Percentiles rank a stretch among this genome's conserved stretches.
phyloP scores from a whole-genome alignment of 1,139 yeast genomes.

The Yamadazyma aaseri region DNA sequence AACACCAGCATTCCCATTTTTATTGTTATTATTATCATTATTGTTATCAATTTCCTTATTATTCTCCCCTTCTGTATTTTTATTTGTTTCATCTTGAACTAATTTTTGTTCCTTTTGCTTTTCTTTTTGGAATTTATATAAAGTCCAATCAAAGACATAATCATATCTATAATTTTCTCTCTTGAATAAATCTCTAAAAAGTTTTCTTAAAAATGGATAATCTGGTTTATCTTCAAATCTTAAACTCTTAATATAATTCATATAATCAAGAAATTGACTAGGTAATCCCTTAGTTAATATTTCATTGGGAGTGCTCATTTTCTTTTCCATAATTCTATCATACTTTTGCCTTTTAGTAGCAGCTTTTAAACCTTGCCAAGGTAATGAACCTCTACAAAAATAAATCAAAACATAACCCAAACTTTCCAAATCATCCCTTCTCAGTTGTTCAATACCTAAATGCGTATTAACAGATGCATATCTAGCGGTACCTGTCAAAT shows the following conservation, averaged over 20 bases:
- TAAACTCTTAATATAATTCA: slow-evolving; percentile 85
- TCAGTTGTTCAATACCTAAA: slow-evolving; percentile 92
- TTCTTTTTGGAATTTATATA: slow-evolving; percentile 71
- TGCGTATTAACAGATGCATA: slow-evolving; percentile 96
- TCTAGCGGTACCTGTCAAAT: slow-evolving; percentile 95
- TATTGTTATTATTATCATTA: slow-evolving; percentile 2
- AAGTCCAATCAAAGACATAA: slow-evolving; percentile 96
- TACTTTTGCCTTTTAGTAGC: slow-evolving; percentile 96
- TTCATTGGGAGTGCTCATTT: slow-evolving; percentile 89
- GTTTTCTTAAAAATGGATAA: slow-evolving; percentile 82
- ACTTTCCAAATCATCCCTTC: slow-evolving; percentile 95
- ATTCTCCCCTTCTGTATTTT: slow-evolving; percentile 1
- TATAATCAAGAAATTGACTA: slow-evolving; percentile 80
- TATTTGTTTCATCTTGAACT: slow-evolving; percentile 14
- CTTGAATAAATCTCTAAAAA: slow-evolving; percentile 85
- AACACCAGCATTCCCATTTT: background rate
- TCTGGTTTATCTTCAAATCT: slow-evolving; percentile 97
- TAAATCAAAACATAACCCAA: slow-evolving; percentile 93
- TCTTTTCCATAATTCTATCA: slow-evolving; percentile 94
- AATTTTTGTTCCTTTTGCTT: slow-evolving; percentile 56
- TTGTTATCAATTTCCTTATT: background rate
- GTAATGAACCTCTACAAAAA: slow-evolving; percentile 91
- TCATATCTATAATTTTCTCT: slow-evolving; percentile 91
- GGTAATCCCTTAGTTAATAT: slow-evolving; percentile 91
- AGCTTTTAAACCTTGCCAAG: slow-evolving; percentile 99